A percentile compares a stretch with the other conserved stretches of the same genome.
Conservation (phyloP, 345 rosid species). For the Citrus cavaleriei region DNA sequence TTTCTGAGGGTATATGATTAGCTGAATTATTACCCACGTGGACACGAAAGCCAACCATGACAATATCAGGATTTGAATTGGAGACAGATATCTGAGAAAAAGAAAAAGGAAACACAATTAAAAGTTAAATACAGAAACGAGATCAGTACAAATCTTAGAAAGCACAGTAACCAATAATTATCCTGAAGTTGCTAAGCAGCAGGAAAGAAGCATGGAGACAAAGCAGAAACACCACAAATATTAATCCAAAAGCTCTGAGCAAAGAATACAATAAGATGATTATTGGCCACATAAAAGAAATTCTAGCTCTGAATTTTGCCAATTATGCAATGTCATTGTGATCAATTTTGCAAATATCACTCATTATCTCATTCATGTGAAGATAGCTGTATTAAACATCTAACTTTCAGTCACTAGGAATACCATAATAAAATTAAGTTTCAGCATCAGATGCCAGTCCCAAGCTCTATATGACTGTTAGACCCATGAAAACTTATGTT, state of each 20-base stretch:
- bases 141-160: neutral
- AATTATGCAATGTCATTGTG: neutral
- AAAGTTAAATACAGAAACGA: neutral
- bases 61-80: slow-evolving; percentile 91
- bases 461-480: neutral
- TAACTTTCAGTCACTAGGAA: neutral
- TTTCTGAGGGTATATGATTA: slow-evolving; percentile 87
- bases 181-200: neutral
- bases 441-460: neutral
- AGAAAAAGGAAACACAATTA: neutral
- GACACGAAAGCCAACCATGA: slow-evolving; percentile 95
- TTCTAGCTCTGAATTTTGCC: neutral
- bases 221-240: neutral
- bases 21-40: slow-evolving; percentile 91
- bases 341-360: neutral
- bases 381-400: neutral
- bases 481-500: too few species aligned
- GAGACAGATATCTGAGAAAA: slow-evolving; percentile 73
- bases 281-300: neutral
- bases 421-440: neutral
- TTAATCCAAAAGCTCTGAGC: neutral
- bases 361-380: neutral
- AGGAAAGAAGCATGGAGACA: neutral
- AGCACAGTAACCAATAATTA: slow-evolving; percentile 2
- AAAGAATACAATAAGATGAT: neutral